Percentiles rank a stretch among this genome's conserved stretches.
Evolutionary conservation across 345 rosid species (phyloP).

Genomic region (Pistacia integerrima): DNA sequence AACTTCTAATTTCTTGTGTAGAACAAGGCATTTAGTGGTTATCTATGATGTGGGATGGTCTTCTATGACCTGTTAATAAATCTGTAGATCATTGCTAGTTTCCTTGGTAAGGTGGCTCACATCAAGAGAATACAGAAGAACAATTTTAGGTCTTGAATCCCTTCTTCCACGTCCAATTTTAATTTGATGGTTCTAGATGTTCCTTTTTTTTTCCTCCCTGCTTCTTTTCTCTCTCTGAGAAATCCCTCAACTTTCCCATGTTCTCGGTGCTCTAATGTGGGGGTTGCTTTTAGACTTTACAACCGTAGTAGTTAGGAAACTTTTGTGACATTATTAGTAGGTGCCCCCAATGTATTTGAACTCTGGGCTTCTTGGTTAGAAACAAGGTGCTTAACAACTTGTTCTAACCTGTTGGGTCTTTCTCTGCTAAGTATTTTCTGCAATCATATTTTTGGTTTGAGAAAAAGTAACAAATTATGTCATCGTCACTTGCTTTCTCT

Average conservation of each 20-base stretch:
- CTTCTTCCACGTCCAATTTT: neutral
- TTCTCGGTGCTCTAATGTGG: too few relatives aligned
- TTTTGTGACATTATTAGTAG: too few relatives aligned
- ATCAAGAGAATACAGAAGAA: neutral
- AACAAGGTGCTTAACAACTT: too few relatives aligned
- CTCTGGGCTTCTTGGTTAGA: too few relatives aligned
- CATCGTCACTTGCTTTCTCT: neutral
- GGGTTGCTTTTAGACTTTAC: too few relatives aligned
- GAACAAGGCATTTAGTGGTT: neutral
- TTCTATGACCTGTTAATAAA: too few relatives aligned
- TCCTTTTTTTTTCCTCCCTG: neutral
- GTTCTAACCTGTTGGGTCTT: neutral
- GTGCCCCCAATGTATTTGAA: too few relatives aligned
- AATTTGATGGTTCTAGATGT: conserved; percentile 8
- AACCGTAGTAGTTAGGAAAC: too few relatives aligned
- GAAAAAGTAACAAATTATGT: neutral
- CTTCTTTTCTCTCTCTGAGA: too few relatives aligned
- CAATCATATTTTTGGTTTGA: neutral
- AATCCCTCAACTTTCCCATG: too few relatives aligned
- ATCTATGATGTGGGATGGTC: neutral
- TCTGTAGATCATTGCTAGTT: neutral
- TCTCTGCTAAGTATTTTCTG: neutral
- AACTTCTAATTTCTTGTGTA: neutral
- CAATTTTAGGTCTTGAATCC: neutral
- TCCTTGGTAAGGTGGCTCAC: neutral